Evolutionary conservation across 164 flowering plant genomes (phyloP).

Genomic region (Brasenia schreberi): DNA sequence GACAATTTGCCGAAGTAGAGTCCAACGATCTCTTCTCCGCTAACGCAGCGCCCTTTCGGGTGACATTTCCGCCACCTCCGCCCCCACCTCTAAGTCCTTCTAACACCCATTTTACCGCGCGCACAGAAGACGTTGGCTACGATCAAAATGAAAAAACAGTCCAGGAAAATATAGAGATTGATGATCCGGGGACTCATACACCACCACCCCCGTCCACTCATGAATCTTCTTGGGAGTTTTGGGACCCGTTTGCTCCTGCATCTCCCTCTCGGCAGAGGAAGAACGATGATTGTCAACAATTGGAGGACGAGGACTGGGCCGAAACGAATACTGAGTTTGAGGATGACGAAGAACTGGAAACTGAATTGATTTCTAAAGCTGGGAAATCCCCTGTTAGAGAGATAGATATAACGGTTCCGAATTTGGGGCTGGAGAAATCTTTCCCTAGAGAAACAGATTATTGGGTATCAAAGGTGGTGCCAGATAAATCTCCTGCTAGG

Average conservation of each 20-base stretch:
- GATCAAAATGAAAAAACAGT: neutral
- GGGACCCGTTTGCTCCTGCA: constrained; percentile 36
- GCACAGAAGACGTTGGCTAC: constrained; percentile 3
- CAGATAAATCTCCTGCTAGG: constrained; percentile 14
- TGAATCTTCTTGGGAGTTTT: constrained; percentile 39
- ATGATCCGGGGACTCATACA: constrained; percentile 18
- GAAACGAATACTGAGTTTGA: constrained; percentile 59
- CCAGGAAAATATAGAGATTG: constrained; percentile 31
- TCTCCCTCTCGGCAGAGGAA: constrained; percentile 14
- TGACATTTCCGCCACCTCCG: constrained; percentile 18
- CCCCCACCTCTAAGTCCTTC: constrained; percentile 43
- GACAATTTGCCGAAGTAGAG: constrained; percentile 75
- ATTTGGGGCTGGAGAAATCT: constrained; percentile 6
- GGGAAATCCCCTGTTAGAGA: neutral
- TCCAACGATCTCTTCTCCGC: constrained; percentile 31
- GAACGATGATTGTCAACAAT: constrained; percentile 18
- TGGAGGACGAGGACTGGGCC: constrained; percentile 66
- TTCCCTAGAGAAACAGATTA: constrained; percentile 1
- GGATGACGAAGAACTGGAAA: constrained; percentile 28
- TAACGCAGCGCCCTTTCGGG: neutral
- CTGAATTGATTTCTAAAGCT: neutral
- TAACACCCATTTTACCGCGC: constrained; percentile 9
- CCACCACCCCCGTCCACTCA: constrained; percentile 43
- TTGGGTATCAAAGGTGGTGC: constrained; percentile 7
- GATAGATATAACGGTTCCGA: neutral